A percentile compares a stretch with the other conserved stretches of the same genome.
These are phyloP conservation scores for Aspergillus chevalieri DNA, from an alignment of 2,329 filamentous ascomycete species.

Conservation along the genomic window DNA sequence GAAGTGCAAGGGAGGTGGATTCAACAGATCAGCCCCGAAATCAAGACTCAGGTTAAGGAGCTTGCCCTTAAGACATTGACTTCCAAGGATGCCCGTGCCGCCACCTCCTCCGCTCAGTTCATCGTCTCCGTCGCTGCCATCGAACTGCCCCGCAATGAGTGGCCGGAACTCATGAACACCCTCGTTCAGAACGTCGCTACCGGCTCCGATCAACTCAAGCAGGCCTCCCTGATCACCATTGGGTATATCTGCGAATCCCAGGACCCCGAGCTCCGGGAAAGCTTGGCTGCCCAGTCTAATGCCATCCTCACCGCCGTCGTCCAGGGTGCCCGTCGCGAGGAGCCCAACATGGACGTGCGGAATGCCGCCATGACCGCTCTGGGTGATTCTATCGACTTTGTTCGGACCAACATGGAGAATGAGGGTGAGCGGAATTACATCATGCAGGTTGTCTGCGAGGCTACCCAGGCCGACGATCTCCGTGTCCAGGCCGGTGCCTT, in stretches of 20 bases:
- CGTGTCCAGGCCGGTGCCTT: conserved; percentile 94
- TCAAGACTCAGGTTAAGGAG: conserved; percentile 83
- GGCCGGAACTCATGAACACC: conserved; percentile 81
- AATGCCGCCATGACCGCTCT: conserved; percentile 89
- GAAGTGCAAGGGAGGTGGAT: conserved; percentile 94
- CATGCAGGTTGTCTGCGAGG: conserved; percentile 99
- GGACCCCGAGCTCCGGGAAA: conserved; percentile 75
- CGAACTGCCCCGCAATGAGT: conserved; percentile 87
- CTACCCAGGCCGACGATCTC: conserved; percentile 84
- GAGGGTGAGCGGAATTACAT: conserved; percentile 99
- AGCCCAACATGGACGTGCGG: conserved; percentile 83
- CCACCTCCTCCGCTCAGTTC: conserved; percentile 86
- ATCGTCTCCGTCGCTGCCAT: conserved; percentile 91
- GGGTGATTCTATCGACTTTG: conserved; percentile 94
- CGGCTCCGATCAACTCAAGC: conserved; percentile 82
- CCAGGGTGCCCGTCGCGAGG: conserved; percentile 94
- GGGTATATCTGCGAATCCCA: conserved; percentile 98
- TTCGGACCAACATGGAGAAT: conserved; percentile 97
- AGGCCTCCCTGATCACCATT: conserved; percentile 90
- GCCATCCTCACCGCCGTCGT: conserved; percentile 96
- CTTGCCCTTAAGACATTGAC: conserved; percentile 81
- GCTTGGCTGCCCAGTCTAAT: conserved; percentile 82
- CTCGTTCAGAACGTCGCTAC: conserved; percentile 90
- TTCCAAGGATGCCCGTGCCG: conserved; percentile 73
- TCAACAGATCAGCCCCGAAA: conserved; percentile 69